Conservation (phyloP, 345 rosid genomes). For the Excoecaria cochinchinensis region DNA sequence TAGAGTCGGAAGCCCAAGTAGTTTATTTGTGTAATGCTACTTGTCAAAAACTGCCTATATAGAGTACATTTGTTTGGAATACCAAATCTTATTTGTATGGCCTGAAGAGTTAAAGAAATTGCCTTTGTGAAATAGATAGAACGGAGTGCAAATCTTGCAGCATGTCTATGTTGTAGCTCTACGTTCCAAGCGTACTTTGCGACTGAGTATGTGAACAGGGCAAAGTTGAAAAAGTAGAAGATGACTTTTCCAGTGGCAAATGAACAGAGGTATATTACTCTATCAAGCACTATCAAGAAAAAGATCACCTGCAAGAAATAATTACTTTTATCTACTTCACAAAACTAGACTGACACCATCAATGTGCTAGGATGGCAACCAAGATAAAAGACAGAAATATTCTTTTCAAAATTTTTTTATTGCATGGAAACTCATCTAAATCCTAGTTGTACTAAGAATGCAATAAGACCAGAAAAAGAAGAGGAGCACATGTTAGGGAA, state of each 20-base stretch:
- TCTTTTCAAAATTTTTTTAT: background rate
- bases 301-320: constrained; percentile 42
- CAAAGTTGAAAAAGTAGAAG: constrained; percentile 36
- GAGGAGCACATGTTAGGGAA: background rate
- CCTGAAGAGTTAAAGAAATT: constrained; percentile 43
- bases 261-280: constrained; percentile 45
- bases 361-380: background rate
- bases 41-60: constrained; percentile 45
- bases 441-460: background rate
- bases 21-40: constrained; percentile 35
- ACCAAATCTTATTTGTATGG: constrained; percentile 41
- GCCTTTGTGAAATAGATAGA: constrained; percentile 47
- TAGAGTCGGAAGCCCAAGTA: constrained; percentile 44
- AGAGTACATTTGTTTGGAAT: constrained; percentile 44
- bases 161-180: constrained; percentile 30
- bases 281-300: constrained; percentile 48
- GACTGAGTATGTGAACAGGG: constrained; percentile 41
- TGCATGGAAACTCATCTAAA: background rate
- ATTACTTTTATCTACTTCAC: constrained; percentile 2
- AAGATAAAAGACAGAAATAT: background rate
- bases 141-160: constrained; percentile 41
- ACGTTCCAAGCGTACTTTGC: constrained; percentile 40
- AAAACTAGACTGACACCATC: background rate
- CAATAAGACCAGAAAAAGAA: background rate
- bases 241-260: constrained; percentile 47